Percentiles rank a stretch among this genome's conserved stretches.
Evolutionary conservation across 306 rosid species (phyloP).

Genomic region (Carpinus viminea): DNA sequence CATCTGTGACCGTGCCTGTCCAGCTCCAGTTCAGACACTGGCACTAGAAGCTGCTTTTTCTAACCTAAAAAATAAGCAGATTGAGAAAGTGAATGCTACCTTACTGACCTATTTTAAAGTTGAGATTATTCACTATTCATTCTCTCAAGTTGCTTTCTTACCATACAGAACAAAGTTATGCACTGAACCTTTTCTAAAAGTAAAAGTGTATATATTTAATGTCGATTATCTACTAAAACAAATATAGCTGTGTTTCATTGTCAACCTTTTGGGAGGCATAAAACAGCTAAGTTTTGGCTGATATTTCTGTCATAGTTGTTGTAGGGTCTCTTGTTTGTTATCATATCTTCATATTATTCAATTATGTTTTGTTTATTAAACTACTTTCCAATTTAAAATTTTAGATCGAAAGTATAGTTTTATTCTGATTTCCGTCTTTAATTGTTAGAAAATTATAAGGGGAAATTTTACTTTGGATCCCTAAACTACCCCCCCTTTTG

Average conservation of each 20-base stretch:
- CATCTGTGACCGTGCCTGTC: slow-evolving; percentile 7
- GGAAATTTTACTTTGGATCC: too few species aligned
- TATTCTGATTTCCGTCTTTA: slow-evolving; percentile 8
- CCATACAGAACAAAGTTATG: not conserved
- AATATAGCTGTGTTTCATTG: too few species aligned
- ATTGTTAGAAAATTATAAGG: not conserved
- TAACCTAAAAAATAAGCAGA: not conserved
- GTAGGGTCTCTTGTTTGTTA: not conserved
- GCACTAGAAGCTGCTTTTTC: not conserved
- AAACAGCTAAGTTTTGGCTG: too few species aligned
- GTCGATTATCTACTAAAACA: not conserved
- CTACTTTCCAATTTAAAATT: not conserved
- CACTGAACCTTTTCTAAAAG: not conserved
- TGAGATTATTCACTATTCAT: not conserved
- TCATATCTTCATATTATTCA: not conserved
- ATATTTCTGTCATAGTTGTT: not conserved
- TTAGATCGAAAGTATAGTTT: not conserved
- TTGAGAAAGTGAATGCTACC: not conserved
- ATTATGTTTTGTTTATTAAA: not conserved
- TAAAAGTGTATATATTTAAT: too few species aligned
- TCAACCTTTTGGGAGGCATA: too few species aligned
- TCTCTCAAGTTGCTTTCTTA: too few species aligned
- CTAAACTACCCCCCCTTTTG: too few species aligned
- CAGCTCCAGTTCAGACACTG: not conserved
- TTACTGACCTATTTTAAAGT: not conserved